Evolutionary conservation across 352 stramenopile species (phyloP).

Genomic region (Phytophthora ramorum): DNA sequence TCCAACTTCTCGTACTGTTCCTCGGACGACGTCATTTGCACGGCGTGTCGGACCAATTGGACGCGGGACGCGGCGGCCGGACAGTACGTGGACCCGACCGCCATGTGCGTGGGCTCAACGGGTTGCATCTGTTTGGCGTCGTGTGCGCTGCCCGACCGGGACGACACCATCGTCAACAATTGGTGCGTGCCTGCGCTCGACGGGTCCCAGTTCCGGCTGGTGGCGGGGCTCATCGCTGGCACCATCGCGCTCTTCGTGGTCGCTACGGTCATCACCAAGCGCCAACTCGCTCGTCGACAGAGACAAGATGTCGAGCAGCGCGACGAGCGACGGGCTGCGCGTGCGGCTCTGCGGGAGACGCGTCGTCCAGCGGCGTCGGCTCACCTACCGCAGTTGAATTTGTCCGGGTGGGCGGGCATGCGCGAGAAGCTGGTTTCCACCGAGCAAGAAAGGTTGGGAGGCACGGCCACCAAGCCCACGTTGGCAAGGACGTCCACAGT

Average conservation of each 20-base stretch:
- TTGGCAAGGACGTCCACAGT: constrained; percentile 24
- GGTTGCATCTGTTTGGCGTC: constrained; percentile 55
- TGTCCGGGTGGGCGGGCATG: constrained; percentile 61
- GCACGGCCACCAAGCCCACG: constrained; percentile 11
- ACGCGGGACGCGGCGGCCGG: constrained; percentile 15
- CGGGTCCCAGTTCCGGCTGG: constrained; percentile 34
- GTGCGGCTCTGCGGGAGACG: constrained; percentile 16
- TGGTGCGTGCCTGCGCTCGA: constrained; percentile 36
- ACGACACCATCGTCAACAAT: constrained; percentile 32
- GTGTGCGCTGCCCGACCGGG: constrained; percentile 40
- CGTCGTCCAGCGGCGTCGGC: constrained; percentile 20
- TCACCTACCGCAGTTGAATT: constrained; percentile 41
- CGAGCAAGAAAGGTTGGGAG: constrained; percentile 30
- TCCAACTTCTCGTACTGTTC: constrained; percentile 51
- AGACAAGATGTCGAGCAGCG: constrained; percentile 18
- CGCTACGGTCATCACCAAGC: constrained; percentile 26
- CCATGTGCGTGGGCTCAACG: constrained; percentile 36
- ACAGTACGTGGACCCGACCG: constrained; percentile 15
- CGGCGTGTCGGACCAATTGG: constrained; percentile 36
- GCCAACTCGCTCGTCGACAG: constrained; percentile 26
- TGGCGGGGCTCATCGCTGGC: constrained; percentile 29
- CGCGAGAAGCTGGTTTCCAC: constrained; percentile 52
- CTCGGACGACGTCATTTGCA: constrained; percentile 34
- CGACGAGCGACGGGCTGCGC: constrained; percentile 12
- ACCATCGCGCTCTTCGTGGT: constrained; percentile 39